Evolutionary conservation across 1,284 basidiomycete genomes (phyloP), one percentile per base, ranked within the genome.

Genomic region (Fomitopsis betulina): DNA sequence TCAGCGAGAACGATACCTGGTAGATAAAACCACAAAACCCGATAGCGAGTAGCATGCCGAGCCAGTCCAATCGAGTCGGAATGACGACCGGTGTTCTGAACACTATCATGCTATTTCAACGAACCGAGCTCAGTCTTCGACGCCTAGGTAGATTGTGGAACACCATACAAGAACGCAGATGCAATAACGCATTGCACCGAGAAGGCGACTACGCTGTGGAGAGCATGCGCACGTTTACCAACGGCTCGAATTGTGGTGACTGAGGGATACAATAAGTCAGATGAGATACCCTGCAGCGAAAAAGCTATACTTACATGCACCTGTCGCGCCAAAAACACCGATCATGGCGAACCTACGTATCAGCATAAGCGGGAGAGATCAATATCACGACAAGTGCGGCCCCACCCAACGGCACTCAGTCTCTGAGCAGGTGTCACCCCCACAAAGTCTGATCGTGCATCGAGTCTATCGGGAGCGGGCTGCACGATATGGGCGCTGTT

Each of bases 191-290:
- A 86, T 65, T 83, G 79, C 27, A 80, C 71, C 0, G 89, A 84
- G 67, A 91, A 93, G 58, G 81, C 86, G 3, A 80, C 76, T 62
- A 92, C 78, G n/a, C 82, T 80, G 67, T 94, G 91, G 55, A 93
- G 72, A 0, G 89, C 78, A 64, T 90, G 87, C 5, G 89, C 89
- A 0, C 85, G 80, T 60, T 81, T 85, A 2, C 91, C 91, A 32
- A 93, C 87, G 6, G 83, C 83, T 3, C 89, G 80, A 37, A 93
- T 83, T 0, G 82, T 75, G 0, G 81, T 84, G 66, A 86, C 89
- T 89, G 32, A 30, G 27, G 30, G 6, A 33, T 3, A 7, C 13
- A 15, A 25, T 17, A 15, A 25, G 19, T 21, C 21, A 53, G 49
- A 10, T 9, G 12, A 8, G 32, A 9, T 6, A 21, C 17, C 17